Base-by-base conservation (phyloP, 306 rosid genomes). In the Pueraria montana region DNA sequence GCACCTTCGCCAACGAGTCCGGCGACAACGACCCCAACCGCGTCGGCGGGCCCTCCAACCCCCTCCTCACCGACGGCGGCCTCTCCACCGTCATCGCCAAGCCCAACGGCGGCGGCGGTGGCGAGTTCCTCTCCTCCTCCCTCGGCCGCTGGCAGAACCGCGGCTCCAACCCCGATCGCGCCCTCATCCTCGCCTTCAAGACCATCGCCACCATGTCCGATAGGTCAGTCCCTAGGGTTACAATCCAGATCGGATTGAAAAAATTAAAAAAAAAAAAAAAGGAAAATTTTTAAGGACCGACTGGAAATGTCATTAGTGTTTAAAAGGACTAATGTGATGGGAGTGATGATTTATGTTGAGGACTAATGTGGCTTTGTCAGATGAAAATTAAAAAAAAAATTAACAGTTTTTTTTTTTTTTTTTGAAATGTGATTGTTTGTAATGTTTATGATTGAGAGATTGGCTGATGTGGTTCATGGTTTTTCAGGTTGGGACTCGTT, bases 121-220 rank as follows among this genome's bases (percentile, higher is more conserved):
- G 98, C 45, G 98, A 96, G 78, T 96, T 94, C 49, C 84, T 92
- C n/a, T 96, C 99, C 0, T 92, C 98, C 26, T 93, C 99, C 17
- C 91, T 96, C 20, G 98, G 98, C 12, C 89, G 97, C 76, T 93
- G 98, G 97, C 99, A 96, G 96, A 96, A 94, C 76, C 98, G 99
- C 13, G 98, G 98, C 27, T 86, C 97, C 18, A 96, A 94, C 72
- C 97, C 98, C 42, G 99, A 96, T 87, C 98, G 98, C 8, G 94
- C 94, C 9, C 83, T 96, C 81, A 91, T 96, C 4, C 86, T 89
- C 16, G 99, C 99, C 24, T 94, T 96, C 83, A 93, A 96, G 87
- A 93, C 96, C 45, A 96, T 96, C 40, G 97, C 98, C 30, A 94
- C 99, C 76, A 96, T 96, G 97, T 91, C 97, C 13, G 99, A 96